phyloP scores from a whole-genome alignment of 176 grass and related monocot species.

The Aegilops longissima region DNA sequence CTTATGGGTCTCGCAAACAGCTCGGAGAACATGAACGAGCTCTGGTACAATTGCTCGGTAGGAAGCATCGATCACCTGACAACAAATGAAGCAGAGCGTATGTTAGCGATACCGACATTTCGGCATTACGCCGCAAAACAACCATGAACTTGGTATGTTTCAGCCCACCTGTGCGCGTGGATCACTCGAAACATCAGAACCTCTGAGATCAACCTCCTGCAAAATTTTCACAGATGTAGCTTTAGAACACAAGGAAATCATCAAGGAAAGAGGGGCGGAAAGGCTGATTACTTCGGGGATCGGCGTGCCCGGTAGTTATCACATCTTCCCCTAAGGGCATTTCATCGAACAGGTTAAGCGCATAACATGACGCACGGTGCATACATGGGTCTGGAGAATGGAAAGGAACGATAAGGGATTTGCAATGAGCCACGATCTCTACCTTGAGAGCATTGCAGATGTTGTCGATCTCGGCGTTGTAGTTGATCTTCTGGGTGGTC shows the following conservation, averaged over 20 bases:
- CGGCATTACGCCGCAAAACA: not conserved
- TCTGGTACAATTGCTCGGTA: conserved; percentile 67
- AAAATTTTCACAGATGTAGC: conserved; percentile 11
- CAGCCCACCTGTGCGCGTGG: conserved; percentile 56
- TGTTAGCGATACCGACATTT: not conserved
- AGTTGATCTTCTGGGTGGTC: conserved; percentile 83
- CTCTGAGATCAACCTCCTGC: conserved; percentile 91
- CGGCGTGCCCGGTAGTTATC: conserved; percentile 43
- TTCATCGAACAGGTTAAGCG: conserved; percentile 43
- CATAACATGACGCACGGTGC: not conserved
- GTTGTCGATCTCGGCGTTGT: conserved; percentile 73
- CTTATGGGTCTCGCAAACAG: conserved; percentile 59
- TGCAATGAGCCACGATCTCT: not conserved
- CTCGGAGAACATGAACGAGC: conserved; percentile 57
- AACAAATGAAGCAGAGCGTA: conserved; percentile 29
- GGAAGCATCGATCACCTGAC: conserved; percentile 54
- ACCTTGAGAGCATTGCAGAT: conserved; percentile 95
- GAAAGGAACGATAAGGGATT: not conserved
- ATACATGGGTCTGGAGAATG: not conserved
- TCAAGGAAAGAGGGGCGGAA: conserved; percentile 16
- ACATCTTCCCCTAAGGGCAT: conserved; percentile 36
- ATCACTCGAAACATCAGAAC: conserved; percentile 47
- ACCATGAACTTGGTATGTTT: not conserved
- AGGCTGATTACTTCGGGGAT: conserved; percentile 53
- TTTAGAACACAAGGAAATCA: not conserved